These are phyloP conservation scores for Cercis canadensis DNA, from an alignment of 306 rosid genomes.

Conservation along the genomic window DNA sequence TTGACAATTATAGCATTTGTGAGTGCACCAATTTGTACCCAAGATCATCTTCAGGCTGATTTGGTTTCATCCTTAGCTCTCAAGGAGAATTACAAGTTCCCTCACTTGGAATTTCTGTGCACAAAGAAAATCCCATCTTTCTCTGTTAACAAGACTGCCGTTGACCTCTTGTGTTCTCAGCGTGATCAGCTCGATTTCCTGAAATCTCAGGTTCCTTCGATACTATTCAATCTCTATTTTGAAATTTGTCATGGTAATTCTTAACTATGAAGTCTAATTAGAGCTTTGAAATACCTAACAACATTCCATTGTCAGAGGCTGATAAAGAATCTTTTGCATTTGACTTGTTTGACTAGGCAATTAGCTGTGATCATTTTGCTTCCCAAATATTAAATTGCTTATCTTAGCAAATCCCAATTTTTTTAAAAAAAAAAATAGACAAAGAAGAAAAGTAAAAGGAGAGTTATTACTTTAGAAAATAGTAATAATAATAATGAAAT, in stretches of 20 bases:
- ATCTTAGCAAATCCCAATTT: too few relatives aligned
- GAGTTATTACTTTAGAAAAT: too few relatives aligned
- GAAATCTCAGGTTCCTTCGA: slow-evolving; percentile 36
- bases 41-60: not conserved
- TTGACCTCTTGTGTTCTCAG: slow-evolving; percentile 35
- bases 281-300: not conserved
- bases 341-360: not conserved
- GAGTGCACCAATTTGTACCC: not conserved
- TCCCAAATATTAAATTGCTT: too few relatives aligned
- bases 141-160: slow-evolving; percentile 40
- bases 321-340: not conserved
- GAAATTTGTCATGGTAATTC: not conserved
- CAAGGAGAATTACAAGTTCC: not conserved
- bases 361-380: not conserved
- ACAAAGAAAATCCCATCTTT: slow-evolving; percentile 24
- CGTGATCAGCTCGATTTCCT: slow-evolving; percentile 21
- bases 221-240: not conserved
- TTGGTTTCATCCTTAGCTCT: slow-evolving; percentile 41
- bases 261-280: not conserved
- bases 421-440: too few relatives aligned
- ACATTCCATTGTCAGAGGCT: too few relatives aligned
- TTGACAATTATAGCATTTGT: too few relatives aligned
- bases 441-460: too few relatives aligned
- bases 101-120: slow-evolving; percentile 54
- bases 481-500: too few relatives aligned